Evolutionary conservation across 202 grass and related monocot species (phyloP), one percentile per base, ranked within the genome.

Genomic region (Saccharum hybrid): DNA sequence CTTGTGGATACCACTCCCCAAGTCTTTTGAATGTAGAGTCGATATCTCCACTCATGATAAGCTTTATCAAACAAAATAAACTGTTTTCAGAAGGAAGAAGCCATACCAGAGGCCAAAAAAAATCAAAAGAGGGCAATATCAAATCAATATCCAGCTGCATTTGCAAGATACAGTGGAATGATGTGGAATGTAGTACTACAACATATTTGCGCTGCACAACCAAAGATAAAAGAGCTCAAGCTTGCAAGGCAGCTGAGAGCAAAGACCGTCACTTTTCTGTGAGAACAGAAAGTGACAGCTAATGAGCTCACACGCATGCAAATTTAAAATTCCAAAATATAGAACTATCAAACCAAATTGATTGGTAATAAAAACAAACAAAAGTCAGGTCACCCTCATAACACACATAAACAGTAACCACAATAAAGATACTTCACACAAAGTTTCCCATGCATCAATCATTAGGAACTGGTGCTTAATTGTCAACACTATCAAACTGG

Each of bases 1-100:
- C 78, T 41, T 91, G 88, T 79, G 96, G 96, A 85, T 99, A 99
- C 96, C 91, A 99, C 66, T 99, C 91, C 71, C 70, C 71, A n/a
- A 99, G 93, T 64, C 84, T 96, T 92, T 90, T 85, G 80, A 96
- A 90, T 81, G 91, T 79, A 82, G 86, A 89, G 90, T 99, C 91
- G 64, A 99, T 94, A 90, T 99, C 90, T 54, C 96, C 96, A 82
- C 63, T 94, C 77, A 90, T 96, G 80, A 99, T 96, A 74, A 94
- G 91, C 96, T 99, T 89, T 84, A 94, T 60, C 37, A 87, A 81
- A 80, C 76, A 65, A 90, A 86, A 89, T 23, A 79, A 83, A 88
- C 21, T 76, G 41, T 82, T 80, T 80, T 90, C 66, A 89, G 82
- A 76, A 83, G 48, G 38, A 52, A 83, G 71, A 81, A 82, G 81